A percentile compares a stretch with the other conserved stretches of the same genome.
Evolutionary conservation across 1,139 yeast genomes (phyloP).

Genomic region (Scheffersomyces stambukii): DNA sequence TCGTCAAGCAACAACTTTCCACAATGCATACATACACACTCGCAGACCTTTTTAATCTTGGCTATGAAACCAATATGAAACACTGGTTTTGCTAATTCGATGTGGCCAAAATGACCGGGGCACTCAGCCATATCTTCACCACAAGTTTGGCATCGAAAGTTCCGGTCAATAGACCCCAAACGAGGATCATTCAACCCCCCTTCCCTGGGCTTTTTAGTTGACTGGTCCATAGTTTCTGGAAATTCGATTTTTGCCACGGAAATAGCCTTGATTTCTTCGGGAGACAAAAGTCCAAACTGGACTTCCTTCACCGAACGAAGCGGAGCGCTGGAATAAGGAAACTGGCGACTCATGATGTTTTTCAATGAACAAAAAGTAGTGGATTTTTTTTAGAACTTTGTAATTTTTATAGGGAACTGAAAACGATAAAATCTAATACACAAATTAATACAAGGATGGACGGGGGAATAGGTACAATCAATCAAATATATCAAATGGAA

Average conservation of each 20-base stretch:
- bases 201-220: slow-evolving; percentile 89
- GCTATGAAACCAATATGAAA: slow-evolving; percentile 95
- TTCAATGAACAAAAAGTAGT: too few relatives aligned
- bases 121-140: slow-evolving; percentile 99
- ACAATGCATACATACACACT: slow-evolving; percentile 97
- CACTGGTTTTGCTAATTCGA: slow-evolving; percentile 96
- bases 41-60: slow-evolving; percentile 91
- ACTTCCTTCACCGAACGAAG: slow-evolving; percentile 95
- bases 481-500: not conserved
- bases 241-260: slow-evolving; percentile 96
- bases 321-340: slow-evolving; percentile 97
- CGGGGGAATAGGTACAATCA: not conserved
- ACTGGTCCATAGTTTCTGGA: slow-evolving; percentile 98
- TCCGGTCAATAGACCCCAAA: slow-evolving; percentile 94
- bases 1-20: slow-evolving; percentile 91
- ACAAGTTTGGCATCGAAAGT: slow-evolving; percentile 97
- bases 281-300: slow-evolving; percentile 96
- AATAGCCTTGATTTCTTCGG: slow-evolving; percentile 95
- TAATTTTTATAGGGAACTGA: too few relatives aligned
- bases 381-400: slow-evolving; percentile 6
- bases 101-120: slow-evolving; percentile 99
- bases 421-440: slow-evolving; percentile 1
- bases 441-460: slow-evolving; percentile 2
- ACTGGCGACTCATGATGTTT: slow-evolving; percentile 47
- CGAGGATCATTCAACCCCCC: slow-evolving; percentile 98